Base-by-base conservation (phyloP, 2,329 filamentous ascomycete genomes). In the Gnomoniopsis smithogilvyi region DNA sequence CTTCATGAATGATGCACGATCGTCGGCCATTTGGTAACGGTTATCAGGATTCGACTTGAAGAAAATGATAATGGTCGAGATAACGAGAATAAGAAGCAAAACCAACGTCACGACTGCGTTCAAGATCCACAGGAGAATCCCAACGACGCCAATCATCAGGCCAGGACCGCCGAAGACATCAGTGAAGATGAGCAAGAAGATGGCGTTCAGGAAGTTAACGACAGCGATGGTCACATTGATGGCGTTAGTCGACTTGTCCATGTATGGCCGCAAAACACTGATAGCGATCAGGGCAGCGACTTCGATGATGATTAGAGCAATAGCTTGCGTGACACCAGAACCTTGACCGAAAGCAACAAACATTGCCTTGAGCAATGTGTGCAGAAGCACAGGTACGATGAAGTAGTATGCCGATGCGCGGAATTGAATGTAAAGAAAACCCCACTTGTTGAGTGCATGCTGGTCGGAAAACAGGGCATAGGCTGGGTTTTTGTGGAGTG, bases 221-320 rank as follows among this genome's bases (percentile, higher is more conserved):
- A 85, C 86, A 59, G 84, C 87, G 67, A 95, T 96, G 60, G 90
- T 82, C 69, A 96, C 94, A 78, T 95, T 95, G 81, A 93, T 94
- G 59, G 86, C 85, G 72, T 96, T 96, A 62, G 91, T 95, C 78
- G 91, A 92, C 84, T 94, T 95, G 80, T 96, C 91, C 91, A 96
- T 96, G 85, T 90, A 96, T n/a, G 91, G 91, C 56, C 89, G 85
- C 67, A 95, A 76, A 51, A 93, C 85, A 67, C 86, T 88, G 56
- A 90, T 85, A 46, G 77, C 82, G 67, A 95, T 86, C 60, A 96
- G 80, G 64, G 88, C 85, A 51, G 75, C 82, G 3, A 86, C 85
- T 73, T 96, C 91, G 61, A 95, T 85, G 62, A 96, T 77, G 52
- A 96, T 78, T 53, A 95, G 78, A 12, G 87, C 89, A 62, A 96